These are phyloP conservation scores for Diaporthe citri DNA, from an alignment of 2,329 filamentous ascomycete genomes.

Conservation along the genomic window DNA sequence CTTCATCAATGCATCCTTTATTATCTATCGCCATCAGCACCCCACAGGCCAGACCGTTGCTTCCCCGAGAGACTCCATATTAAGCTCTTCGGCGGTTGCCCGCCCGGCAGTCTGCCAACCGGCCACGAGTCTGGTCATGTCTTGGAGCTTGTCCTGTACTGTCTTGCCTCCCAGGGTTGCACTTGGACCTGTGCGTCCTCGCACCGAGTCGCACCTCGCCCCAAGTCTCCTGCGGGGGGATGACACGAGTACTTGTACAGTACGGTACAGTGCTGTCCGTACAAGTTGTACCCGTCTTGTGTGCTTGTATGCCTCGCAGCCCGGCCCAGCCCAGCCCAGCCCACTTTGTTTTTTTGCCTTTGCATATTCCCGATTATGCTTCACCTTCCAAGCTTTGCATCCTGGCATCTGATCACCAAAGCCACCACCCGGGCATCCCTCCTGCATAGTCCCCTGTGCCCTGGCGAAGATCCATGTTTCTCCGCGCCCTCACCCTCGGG, in stretches of 20 bases:
- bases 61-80: too few species aligned
- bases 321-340: background rate
- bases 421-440: background rate
- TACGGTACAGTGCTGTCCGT: background rate
- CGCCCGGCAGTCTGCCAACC: background rate
- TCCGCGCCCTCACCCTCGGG: conserved; percentile 1
- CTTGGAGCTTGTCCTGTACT: background rate
- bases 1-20: background rate
- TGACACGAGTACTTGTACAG: background rate
- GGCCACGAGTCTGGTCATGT: conserved; percentile 3
- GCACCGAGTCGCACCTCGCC: conserved; percentile 8
- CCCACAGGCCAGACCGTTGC: too few species aligned
- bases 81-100: background rate
- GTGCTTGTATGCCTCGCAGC: background rate
- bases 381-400: conserved; percentile 13
- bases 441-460: background rate
- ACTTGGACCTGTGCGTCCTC: conserved; percentile 5
- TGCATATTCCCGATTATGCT: conserved; percentile 1
- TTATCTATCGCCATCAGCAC: too few species aligned
- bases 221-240: background rate
- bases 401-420: conserved; percentile 22
- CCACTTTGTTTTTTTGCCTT: background rate
- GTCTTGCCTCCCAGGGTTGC: background rate
- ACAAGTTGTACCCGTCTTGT: background rate
- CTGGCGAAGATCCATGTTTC: background rate